phyloP scores from a whole-genome alignment of 2,329 filamentous ascomycete genomes.

The Penicillium griseofulvum region DNA sequence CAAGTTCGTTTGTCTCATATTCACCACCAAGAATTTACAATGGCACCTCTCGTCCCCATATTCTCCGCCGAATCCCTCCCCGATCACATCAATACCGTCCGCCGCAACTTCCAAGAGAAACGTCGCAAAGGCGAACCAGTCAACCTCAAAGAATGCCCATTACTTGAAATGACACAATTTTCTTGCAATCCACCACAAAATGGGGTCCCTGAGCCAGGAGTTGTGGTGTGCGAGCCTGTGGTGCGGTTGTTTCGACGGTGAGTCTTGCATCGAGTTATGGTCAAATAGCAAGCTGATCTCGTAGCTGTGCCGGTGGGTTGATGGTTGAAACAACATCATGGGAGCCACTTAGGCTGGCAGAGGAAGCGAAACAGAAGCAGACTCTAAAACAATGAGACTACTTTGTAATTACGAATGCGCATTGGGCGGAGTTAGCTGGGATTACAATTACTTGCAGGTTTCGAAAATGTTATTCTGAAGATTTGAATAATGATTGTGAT shows the following conservation, averaged over 20 bases:
- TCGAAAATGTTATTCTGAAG: conserved; percentile 1
- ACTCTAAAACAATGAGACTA: conserved; percentile 24
- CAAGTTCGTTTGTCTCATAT: neutral
- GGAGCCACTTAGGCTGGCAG: conserved; percentile 45
- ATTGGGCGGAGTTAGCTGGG: conserved; percentile 18
- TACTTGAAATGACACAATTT: conserved; percentile 63
- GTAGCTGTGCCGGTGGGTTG: conserved; percentile 52
- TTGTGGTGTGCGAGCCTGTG: conserved; percentile 56
- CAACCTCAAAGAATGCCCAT: conserved; percentile 53
- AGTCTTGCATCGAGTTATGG: conserved; percentile 22
- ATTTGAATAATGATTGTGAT: conserved; percentile 14
- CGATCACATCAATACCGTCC: conserved; percentile 49
- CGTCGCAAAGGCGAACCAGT: conserved; percentile 52
- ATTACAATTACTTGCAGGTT: conserved; percentile 6
- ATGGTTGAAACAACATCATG: conserved; percentile 62
- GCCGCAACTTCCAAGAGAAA: conserved; percentile 48
- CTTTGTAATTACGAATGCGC: conserved; percentile 7
- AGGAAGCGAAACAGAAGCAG: conserved; percentile 33
- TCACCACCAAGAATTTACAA: conserved; percentile 27
- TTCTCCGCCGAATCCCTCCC: conserved; percentile 55
- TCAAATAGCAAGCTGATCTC: conserved; percentile 8
- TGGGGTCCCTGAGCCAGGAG: conserved; percentile 40
- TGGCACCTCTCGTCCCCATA: conserved; percentile 56
- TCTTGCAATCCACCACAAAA: conserved; percentile 55
- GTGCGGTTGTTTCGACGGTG: conserved; percentile 59